Evolutionary conservation across 768 basidiomycete genomes (phyloP).

Genomic region (Podaxis sp.): DNA sequence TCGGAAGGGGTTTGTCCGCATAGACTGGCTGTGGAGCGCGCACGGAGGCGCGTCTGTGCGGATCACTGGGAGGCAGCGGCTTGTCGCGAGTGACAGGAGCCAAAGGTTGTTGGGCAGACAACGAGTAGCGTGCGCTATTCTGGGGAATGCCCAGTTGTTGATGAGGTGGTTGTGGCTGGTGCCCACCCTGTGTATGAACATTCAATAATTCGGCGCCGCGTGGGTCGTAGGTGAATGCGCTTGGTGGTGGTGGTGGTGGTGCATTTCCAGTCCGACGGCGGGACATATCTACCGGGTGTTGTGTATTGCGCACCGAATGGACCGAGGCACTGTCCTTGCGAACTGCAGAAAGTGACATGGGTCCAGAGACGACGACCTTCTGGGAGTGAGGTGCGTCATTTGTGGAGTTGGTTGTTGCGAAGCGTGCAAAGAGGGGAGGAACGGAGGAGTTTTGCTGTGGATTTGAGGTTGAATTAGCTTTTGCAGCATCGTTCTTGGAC

Average conservation of each 20-base stretch:
- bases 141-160: background rate
- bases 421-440: conserved; percentile 43
- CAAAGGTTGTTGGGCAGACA: conserved; percentile 16
- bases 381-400: conserved; percentile 14
- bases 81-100: conserved; percentile 25
- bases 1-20: background rate
- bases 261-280: background rate
- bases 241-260: background rate
- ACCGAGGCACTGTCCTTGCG: conserved; percentile 21
- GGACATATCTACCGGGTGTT: background rate
- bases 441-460: conserved; percentile 21
- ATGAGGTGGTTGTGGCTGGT: background rate
- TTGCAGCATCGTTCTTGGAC: conserved; percentile 30
- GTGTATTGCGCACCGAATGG: background rate
- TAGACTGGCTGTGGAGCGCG: conserved; percentile 16
- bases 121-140: conserved; percentile 1
- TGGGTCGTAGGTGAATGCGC: background rate
- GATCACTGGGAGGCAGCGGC: conserved; percentile 22
- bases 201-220: background rate
- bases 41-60: conserved; percentile 14
- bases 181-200: background rate
- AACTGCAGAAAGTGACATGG: conserved; percentile 33
- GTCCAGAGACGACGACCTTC: conserved; percentile 34
- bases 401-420: conserved; percentile 32
- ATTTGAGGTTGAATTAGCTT: conserved; percentile 18